Conservation (phyloP, 2,329 filamentous ascomycete species). For the Sporothrix mexicana region DNA sequence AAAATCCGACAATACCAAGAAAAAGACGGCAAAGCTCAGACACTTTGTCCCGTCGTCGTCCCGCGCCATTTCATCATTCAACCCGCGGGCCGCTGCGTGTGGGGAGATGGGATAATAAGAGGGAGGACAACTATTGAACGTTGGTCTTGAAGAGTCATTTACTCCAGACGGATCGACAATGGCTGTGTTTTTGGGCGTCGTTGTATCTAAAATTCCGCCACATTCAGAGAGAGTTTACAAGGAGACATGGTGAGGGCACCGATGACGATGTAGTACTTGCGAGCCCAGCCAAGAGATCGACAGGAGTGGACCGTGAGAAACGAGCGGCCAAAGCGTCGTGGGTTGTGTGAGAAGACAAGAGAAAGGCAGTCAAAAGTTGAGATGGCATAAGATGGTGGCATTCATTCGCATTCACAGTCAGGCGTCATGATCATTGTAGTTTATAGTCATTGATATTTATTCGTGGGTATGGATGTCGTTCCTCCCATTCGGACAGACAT, state of each 20-base stretch:
- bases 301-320: not conserved
- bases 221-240: too few species aligned
- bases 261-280: too few species aligned
- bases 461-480: conserved; percentile 9
- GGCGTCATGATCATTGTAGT: not conserved
- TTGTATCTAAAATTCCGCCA: not conserved
- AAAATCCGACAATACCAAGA: not conserved
- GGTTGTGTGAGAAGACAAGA: not conserved
- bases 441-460: not conserved
- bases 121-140: too few species aligned
- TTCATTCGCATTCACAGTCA: not conserved
- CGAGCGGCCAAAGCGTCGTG: conserved; percentile 19
- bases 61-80: not conserved
- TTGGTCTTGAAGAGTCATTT: not conserved
- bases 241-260: too few species aligned
- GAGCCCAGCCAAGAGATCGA: not conserved
- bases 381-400: not conserved
- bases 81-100: not conserved
- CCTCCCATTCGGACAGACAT: conserved; percentile 20
- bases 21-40: conserved; percentile 17
- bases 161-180: conserved; percentile 12
- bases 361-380: too few species aligned
- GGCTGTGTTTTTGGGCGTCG: not conserved
- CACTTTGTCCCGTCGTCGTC: not conserved
- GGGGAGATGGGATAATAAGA: not conserved